Percentiles rank a stretch among this genome's conserved stretches.
phyloP scores from a whole-genome alignment of 2,329 filamentous ascomycete species.

The Fusarium humuli region DNA sequence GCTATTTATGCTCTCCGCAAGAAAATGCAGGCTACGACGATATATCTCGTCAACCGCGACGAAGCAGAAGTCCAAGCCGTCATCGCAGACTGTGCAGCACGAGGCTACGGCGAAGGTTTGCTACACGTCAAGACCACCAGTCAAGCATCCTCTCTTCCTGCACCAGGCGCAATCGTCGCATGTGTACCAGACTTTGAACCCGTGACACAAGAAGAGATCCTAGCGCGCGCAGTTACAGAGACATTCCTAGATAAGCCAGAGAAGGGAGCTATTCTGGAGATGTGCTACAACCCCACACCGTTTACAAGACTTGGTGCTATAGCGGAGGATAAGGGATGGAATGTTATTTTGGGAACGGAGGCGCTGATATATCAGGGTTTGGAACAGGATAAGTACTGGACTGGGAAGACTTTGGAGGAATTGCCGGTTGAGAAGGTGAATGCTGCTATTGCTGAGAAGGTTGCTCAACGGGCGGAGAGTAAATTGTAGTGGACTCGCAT shows the following conservation, averaged over 20 bases:
- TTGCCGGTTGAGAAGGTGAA: slow-evolving; percentile 52
- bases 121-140: slow-evolving; percentile 69
- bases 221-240: slow-evolving; percentile 67
- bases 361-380: slow-evolving; percentile 82
- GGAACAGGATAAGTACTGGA: slow-evolving; percentile 76
- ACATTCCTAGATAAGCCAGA: slow-evolving; percentile 59
- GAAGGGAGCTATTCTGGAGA: slow-evolving; percentile 79
- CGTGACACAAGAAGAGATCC: slow-evolving; percentile 69
- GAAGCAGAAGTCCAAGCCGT: slow-evolving; percentile 73
- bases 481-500: slow-evolving; percentile 26
- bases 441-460: slow-evolving; percentile 43
- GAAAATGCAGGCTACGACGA: slow-evolving; percentile 73
- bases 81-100: slow-evolving; percentile 69
- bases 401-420: slow-evolving; percentile 67
- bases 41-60: slow-evolving; percentile 85
- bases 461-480: slow-evolving; percentile 41
- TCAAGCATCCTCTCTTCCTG: slow-evolving; percentile 69
- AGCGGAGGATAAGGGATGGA: slow-evolving; percentile 72
- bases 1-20: slow-evolving; percentile 80
- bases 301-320: slow-evolving; percentile 74
- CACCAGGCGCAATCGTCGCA: slow-evolving; percentile 75
- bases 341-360: slow-evolving; percentile 80
- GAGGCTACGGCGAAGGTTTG: slow-evolving; percentile 70
- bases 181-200: slow-evolving; percentile 84
- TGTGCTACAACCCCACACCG: slow-evolving; percentile 83